A percentile compares a stretch with the other conserved stretches of the same genome.
Evolutionary conservation across 75 land plant species (phyloP).

Genomic region (Ceratopteris richardii): DNA sequence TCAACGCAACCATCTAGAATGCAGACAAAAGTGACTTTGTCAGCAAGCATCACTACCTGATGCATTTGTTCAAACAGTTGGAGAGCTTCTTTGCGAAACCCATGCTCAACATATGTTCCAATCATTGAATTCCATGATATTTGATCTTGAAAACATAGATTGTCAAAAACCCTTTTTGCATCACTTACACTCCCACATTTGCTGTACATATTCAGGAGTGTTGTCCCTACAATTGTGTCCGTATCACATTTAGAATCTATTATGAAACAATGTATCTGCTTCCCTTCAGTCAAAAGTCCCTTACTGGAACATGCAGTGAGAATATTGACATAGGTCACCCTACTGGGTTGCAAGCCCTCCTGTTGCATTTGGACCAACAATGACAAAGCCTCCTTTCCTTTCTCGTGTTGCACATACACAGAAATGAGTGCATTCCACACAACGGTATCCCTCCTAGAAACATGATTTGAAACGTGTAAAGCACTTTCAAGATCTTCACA

Average conservation of each 20-base stretch:
- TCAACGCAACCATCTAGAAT: constrained; percentile 1
- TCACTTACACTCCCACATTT: constrained; percentile 18
- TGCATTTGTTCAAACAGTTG: constrained; percentile 16
- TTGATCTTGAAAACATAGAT: constrained; percentile 9
- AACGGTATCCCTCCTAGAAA: constrained; percentile 25
- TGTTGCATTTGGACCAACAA: constrained; percentile 33
- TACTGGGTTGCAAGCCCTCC: constrained; percentile 26
- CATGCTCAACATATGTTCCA: constrained; percentile 9
- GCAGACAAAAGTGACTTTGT: background rate
- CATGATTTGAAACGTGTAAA: constrained; percentile 18
- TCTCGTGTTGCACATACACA: constrained; percentile 29
- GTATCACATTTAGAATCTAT: constrained; percentile 25
- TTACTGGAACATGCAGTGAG: constrained; percentile 24
- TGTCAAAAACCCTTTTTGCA: constrained; percentile 21
- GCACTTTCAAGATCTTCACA: constrained; percentile 35
- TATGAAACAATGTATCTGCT: constrained; percentile 33
- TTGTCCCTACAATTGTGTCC: constrained; percentile 25
- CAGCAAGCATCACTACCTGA: constrained; percentile 6
- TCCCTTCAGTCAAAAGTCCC: constrained; percentile 25
- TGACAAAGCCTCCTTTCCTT: constrained; percentile 18
- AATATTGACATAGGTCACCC: constrained; percentile 37
- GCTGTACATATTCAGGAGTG: constrained; percentile 33
- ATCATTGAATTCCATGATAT: constrained; percentile 30
- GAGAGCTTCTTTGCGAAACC: background rate
- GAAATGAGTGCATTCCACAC: constrained; percentile 50